These are phyloP conservation scores for Boletus pseudo-olivaceus DNA, from an alignment of 768 basidiomycete species.

Conservation along the genomic window DNA sequence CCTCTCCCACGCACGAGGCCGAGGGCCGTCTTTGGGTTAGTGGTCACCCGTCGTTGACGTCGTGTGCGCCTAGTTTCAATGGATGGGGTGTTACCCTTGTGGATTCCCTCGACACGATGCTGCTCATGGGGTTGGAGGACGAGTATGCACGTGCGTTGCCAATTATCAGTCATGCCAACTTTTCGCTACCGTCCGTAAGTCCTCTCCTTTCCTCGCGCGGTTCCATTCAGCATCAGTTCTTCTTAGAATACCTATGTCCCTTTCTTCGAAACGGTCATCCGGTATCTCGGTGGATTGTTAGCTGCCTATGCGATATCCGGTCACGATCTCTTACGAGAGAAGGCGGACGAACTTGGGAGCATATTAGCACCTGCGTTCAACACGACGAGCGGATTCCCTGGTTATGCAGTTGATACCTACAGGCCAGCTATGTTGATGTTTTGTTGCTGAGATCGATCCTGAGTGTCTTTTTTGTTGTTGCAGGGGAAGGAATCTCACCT, in stretches of 20 bases:
- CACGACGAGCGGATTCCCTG: slow-evolving; percentile 65
- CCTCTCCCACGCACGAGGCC: no score
- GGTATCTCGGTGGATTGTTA: slow-evolving; percentile 84
- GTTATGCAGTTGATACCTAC: slow-evolving; percentile 64
- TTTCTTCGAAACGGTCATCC: slow-evolving; percentile 83
- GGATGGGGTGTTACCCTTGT: slow-evolving; percentile 76
- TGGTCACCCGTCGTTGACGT: neutral
- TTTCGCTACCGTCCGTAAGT: slow-evolving; percentile 43
- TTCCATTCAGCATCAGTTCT: neutral
- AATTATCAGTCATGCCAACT: slow-evolving; percentile 46
- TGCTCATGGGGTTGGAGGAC: slow-evolving; percentile 70
- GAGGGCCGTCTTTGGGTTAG: neutral
- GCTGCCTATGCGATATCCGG: slow-evolving; percentile 76
- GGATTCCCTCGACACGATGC: slow-evolving; percentile 83
- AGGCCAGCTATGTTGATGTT: slow-evolving; percentile 34
- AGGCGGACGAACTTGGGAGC: slow-evolving; percentile 73
- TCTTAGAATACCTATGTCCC: slow-evolving; percentile 37
- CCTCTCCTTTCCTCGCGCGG: neutral
- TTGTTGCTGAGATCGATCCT: neutral
- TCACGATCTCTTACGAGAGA: slow-evolving; percentile 56
- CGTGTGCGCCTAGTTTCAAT: slow-evolving; percentile 52
- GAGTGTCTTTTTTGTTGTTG: neutral
- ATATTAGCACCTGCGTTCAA: slow-evolving; percentile 69
- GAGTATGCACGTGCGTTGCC: slow-evolving; percentile 66
- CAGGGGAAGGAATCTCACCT: neutral